Percentiles rank a stretch among this genome's conserved stretches.
Conservation (phyloP, 1,284 basidiomycete species). For the Wolfiporia cocos region DNA sequence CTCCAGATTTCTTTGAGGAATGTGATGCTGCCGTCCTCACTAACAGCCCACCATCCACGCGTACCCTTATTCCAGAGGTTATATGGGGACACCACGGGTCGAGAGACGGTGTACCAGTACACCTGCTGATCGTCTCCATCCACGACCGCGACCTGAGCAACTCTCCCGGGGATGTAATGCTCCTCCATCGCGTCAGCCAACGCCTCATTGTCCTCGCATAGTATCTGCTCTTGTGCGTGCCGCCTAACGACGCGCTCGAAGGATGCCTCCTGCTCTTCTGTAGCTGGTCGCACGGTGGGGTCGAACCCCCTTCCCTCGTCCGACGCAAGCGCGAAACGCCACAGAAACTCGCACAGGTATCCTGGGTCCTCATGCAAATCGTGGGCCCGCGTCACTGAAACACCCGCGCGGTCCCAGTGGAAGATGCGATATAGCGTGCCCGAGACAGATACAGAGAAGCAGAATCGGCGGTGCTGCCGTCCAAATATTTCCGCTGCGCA, state of each 20-base stretch:
- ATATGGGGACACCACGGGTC: conserved; percentile 3
- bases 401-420: conserved; percentile 10
- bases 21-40: not conserved
- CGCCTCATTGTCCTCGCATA: not conserved
- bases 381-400: conserved; percentile 7
- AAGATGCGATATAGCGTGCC: conserved; percentile 4
- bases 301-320: conserved; percentile 9
- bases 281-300: conserved; percentile 1
- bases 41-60: conserved; percentile 11
- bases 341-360: conserved; percentile 10
- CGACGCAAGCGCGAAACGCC: conserved; percentile 8
- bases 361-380: conserved; percentile 6
- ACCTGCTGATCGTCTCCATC: not conserved
- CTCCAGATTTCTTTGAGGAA: conserved; percentile 14
- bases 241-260: not conserved
- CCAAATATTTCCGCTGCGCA: conserved; percentile 6
- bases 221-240: conserved; percentile 5
- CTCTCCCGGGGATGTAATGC: too few species aligned
- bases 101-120: conserved; percentile 5
- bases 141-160: too few species aligned
- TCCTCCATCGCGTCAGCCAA: not conserved
- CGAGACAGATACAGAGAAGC: conserved; percentile 6
- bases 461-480: conserved; percentile 9
- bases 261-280: conserved; percentile 4
- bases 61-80: conserved; percentile 6